These are phyloP conservation scores for Pistacia atlantica DNA, from an alignment of 345 rosid species.

Conservation along the genomic window DNA sequence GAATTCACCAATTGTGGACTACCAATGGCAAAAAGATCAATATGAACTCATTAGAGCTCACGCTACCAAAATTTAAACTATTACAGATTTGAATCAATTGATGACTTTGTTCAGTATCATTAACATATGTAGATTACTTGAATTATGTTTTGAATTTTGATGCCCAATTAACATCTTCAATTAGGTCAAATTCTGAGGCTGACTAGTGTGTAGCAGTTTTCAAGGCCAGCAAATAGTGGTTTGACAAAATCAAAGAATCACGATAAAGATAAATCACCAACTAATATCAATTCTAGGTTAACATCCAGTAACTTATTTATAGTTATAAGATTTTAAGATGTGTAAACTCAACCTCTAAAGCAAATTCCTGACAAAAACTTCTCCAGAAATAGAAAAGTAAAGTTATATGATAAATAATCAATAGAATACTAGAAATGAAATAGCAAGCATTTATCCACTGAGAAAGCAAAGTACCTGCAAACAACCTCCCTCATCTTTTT, in stretches of 20 bases:
- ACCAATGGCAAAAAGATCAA: slow-evolving; percentile 28
- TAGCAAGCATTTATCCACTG: slow-evolving; percentile 8
- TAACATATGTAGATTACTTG: not conserved
- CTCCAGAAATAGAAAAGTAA: not conserved
- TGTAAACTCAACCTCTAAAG: not conserved
- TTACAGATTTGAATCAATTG: not conserved
- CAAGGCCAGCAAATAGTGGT: not conserved
- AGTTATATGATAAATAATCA: not conserved
- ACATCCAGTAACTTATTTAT: not conserved
- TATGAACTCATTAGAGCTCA: not conserved
- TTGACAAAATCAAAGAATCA: not conserved
- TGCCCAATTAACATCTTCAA: not conserved
- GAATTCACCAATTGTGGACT: slow-evolving; percentile 77
- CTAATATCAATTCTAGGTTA: not conserved
- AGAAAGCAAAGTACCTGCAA: slow-evolving; percentile 60
- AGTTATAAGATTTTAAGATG: not conserved
- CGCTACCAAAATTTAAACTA: slow-evolving; percentile 1
- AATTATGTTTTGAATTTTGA: not conserved
- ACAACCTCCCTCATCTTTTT: slow-evolving; percentile 85
- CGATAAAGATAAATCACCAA: not conserved
- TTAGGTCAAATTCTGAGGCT: not conserved
- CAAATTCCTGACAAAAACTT: slow-evolving; percentile 6
- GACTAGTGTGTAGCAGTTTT: not conserved
- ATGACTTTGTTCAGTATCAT: not conserved
- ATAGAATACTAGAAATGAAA: not conserved